Evolutionary conservation across 306 rosid species (phyloP), one percentile per base, ranked within the genome.

Genomic region (Corylus heterophylla): DNA sequence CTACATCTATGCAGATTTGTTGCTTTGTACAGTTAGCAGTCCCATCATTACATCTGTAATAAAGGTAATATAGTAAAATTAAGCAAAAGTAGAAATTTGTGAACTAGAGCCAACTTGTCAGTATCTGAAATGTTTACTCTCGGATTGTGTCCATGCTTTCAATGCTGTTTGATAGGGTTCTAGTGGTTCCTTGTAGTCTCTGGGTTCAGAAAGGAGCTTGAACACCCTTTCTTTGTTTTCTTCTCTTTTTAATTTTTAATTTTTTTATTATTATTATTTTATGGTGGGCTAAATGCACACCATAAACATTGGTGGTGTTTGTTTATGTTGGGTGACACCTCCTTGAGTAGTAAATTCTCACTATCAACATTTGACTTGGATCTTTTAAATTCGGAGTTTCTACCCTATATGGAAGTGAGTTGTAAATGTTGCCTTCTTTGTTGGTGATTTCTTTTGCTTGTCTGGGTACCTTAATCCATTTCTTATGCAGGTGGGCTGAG

Each of bases 401-500:
- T 68, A 9, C 31, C 8, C 50, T 67, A 4, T 39, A 39, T 25
- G 11, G 22, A 18, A 22, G 42, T 39, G 11, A 37, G 18, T 3
- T 39, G 25, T 8, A 9, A 4, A 62, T 29, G 39, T 29, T 29
- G 39, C 44, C 69, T 12, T 62, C 31, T 35, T 63, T 29, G 16
- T 31, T 31, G n/a, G 45, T 0, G 18, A 59, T 55, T 55, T 55
- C 12, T 55, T 55, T 55, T 55, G 7, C 62, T 18, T 22, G 66
- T 10, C 45, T 17, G 69, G 72, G 47, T 8, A 47, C 50, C 73
- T 80, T 55, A 55, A 55, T 80, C 35, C 12, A 42, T 75, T 68
- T 76, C 78, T 55, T 80, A 78, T 84, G 80, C 81, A 95, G 98
- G 88, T 95, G 99, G 99, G 99, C 97, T 27, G 99, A 95, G 90